Evolutionary conservation across 768 basidiomycete genomes (phyloP), one percentile per base, ranked within the genome.

Genomic region (Mycena epipterygia): DNA sequence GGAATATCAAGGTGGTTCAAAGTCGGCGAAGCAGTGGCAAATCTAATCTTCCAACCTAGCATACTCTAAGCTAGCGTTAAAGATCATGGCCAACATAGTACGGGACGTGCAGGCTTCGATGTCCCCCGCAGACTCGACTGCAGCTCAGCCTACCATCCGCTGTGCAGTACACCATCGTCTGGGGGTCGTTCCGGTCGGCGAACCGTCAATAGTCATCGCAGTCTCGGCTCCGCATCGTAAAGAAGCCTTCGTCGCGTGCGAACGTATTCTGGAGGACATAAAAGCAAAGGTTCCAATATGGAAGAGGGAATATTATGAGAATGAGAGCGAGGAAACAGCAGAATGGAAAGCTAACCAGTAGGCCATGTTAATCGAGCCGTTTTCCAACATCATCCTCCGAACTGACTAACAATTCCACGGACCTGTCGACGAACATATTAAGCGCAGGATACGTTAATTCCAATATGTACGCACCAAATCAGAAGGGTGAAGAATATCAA

Each of bases 221-320:
- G 94, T 95, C 5, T 92, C 94, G 3, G 91, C 93, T 14, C 92
- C 95, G 9, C 95, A 96, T 79, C 88, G 95, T 35, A 91, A 89
- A 74, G 94, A 94, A 76, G 91, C 93, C 9, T 95, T 96, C 77
- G 80, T 84, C 59, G 91, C 90, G 21, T 95, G 93, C 78, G 95
- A 96, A 79, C 88, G 84, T 74, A 89, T 96, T 67, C 84, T 97
- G n/a, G 96, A 97, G 79, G 87, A 91, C 67, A 91, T 97, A 64
- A 97, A 97, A 83, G 81, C 81, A 69, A 91, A 89, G 76, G 94
- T 87, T 46, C 95, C 95, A 79, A 93, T 97, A 72, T 97, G 96
- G 96, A 97, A 97, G 83, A 83, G 93, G 75, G 96, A 97, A 77
- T 94, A 88, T 76, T 97, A 96, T 75, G 91, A 91, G 76, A 92